Conservation (phyloP, 73 alveolate genomes). For the Breviolum minutum region DNA sequence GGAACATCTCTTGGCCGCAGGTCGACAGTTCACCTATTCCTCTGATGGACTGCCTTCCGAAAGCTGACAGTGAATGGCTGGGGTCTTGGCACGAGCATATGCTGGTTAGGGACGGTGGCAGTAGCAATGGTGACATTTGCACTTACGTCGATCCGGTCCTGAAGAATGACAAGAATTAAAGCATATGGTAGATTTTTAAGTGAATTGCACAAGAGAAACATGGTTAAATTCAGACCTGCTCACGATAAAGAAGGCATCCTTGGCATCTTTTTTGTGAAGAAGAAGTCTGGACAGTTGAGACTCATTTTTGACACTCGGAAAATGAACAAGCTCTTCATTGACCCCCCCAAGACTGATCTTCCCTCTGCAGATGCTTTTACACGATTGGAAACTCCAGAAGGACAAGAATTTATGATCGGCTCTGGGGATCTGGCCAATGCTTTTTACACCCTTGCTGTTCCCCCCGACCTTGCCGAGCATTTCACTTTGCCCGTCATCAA, state of each 20-base stretch:
- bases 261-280: conserved; percentile 4
- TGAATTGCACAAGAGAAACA: neutral
- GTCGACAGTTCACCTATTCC: neutral
- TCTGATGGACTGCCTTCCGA: neutral
- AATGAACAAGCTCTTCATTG: neutral
- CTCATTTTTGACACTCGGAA: conserved; percentile 25
- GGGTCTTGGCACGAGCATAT: conserved; percentile 62
- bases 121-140: neutral
- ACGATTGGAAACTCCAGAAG: neutral
- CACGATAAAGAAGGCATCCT: neutral
- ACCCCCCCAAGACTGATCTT: conserved; percentile 37
- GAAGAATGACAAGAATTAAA: neutral
- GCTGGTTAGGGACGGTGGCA: neutral
- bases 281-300: conserved; percentile 19
- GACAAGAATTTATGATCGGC: neutral
- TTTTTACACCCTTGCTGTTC: neutral
- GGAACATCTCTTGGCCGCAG: conserved; percentile 53
- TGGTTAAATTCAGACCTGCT: neutral
- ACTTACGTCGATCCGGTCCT: conserved; percentile 5
- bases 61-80: conserved; percentile 55
- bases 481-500: neutral
- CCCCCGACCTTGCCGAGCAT: neutral
- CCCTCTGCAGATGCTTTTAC: conserved; percentile 68
- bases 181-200: neutral
- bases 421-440: conserved; percentile 47